phyloP scores from a whole-genome alignment of 2,329 filamentous ascomycete genomes.

The Metarhizium album region DNA sequence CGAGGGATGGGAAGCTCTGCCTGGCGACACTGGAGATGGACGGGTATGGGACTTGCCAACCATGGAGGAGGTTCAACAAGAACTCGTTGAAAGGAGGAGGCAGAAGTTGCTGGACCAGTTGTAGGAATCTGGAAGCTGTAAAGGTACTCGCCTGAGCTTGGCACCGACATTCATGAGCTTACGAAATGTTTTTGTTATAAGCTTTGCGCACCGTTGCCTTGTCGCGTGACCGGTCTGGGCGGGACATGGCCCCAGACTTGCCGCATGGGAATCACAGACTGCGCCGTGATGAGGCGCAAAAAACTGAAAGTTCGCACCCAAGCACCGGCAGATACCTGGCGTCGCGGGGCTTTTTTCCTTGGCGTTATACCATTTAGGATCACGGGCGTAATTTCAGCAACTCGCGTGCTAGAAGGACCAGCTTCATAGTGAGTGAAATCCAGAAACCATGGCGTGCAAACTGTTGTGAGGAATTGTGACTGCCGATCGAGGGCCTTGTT shows the following conservation, averaged over 20 bases:
- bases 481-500: neutral
- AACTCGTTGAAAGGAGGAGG: constrained; percentile 77
- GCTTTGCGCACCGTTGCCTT: too few species aligned
- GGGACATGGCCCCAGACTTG: neutral
- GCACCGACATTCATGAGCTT: too few species aligned
- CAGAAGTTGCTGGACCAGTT: constrained; percentile 78
- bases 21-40: constrained; percentile 79
- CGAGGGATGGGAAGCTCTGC: constrained; percentile 72
- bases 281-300: neutral
- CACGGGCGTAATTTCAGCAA: neutral
- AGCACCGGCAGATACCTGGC: too few species aligned
- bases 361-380: neutral
- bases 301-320: too few species aligned
- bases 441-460: neutral
- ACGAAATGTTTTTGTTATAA: too few species aligned
- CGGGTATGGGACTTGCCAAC: constrained; percentile 74
- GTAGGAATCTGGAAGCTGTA: too few species aligned
- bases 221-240: too few species aligned
- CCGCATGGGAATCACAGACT: too few species aligned
- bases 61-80: constrained; percentile 85
- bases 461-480: too few species aligned
- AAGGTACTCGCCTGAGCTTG: too few species aligned
- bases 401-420: neutral
- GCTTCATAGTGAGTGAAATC: neutral
- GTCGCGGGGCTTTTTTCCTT: neutral